Evolutionary conservation across 768 basidiomycete genomes (phyloP).

Genomic region (Paxillus involutus): DNA sequence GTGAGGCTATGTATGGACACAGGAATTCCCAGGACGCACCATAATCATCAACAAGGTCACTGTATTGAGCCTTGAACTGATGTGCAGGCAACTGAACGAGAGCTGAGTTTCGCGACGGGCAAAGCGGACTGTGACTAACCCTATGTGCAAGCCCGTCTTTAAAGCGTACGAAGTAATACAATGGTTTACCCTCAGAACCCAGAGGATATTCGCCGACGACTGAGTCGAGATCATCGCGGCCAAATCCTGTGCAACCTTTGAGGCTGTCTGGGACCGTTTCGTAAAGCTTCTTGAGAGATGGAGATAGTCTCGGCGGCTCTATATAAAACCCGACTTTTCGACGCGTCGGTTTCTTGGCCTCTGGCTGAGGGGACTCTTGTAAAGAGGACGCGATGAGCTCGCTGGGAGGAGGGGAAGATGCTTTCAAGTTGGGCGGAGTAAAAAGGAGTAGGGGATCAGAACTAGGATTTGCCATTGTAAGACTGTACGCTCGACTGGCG

Average conservation of each 20-base stretch:
- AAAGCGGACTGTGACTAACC: constrained; percentile 36
- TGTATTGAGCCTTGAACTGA: constrained; percentile 37
- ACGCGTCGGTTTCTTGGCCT: constrained; percentile 11
- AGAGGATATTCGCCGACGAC: constrained; percentile 58
- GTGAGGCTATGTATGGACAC: constrained; percentile 9
- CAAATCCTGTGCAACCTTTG: constrained; percentile 34
- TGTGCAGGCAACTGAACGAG: constrained; percentile 42
- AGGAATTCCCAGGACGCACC: constrained; percentile 38
- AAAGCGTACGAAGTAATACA: constrained; percentile 63
- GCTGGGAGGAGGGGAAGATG: constrained; percentile 11
- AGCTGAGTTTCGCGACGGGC: not conserved
- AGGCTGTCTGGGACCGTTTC: constrained; percentile 34
- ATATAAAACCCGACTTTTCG: constrained; percentile 32
- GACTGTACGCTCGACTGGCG: not conserved
- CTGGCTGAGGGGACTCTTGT: not conserved
- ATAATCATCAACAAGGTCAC: constrained; percentile 53
- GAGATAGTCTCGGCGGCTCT: constrained; percentile 36
- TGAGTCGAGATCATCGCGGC: constrained; percentile 35
- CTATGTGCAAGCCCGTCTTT: constrained; percentile 56
- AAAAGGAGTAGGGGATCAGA: constrained; percentile 18
- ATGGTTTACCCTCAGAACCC: constrained; percentile 26
- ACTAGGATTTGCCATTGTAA: constrained; percentile 13
- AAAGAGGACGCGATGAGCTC: constrained; percentile 7
- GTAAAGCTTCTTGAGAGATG: constrained; percentile 42
- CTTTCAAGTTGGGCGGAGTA: constrained; percentile 1